These are phyloP conservation scores for Acephala macrosclerotiorum DNA, from an alignment of 2,329 filamentous ascomycete species.

Conservation along the genomic window DNA sequence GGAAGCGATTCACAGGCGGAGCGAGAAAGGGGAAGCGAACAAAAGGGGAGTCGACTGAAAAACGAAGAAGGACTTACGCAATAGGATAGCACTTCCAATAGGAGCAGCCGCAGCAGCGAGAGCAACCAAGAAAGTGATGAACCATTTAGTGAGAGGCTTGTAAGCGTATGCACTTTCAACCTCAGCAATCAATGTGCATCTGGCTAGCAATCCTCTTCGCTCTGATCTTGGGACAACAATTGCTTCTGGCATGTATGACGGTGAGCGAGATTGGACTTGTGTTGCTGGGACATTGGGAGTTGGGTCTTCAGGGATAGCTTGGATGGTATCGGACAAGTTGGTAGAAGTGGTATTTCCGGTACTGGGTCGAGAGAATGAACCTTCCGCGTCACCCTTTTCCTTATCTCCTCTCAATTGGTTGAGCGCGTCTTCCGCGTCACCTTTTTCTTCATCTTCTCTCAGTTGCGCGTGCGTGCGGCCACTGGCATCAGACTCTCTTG, in stretches of 20 bases:
- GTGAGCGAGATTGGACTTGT: constrained; percentile 41
- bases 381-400: not conserved
- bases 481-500: too few relatives aligned
- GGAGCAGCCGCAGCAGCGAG: constrained; percentile 80
- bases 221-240: constrained; percentile 54
- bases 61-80: constrained; percentile 63
- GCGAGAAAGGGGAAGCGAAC: not conserved
- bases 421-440: not conserved
- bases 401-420: not conserved
- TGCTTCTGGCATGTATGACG: constrained; percentile 50
- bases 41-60: not conserved
- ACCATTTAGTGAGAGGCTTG: constrained; percentile 79
- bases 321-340: constrained; percentile 31
- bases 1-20: too few relatives aligned
- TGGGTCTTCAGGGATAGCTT: constrained; percentile 17
- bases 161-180: constrained; percentile 81
- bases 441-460: constrained; percentile 2
- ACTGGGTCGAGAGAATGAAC: constrained; percentile 10
- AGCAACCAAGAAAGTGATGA: constrained; percentile 79
- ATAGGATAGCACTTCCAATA: constrained; percentile 84
- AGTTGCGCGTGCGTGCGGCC: too few relatives aligned
- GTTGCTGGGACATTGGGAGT: not conserved
- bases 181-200: constrained; percentile 77
- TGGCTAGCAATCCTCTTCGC: constrained; percentile 76
- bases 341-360: constrained; percentile 23